These are phyloP conservation scores for Asterophora parasitica DNA, from an alignment of 768 basidiomycete genomes.

Conservation along the genomic window DNA sequence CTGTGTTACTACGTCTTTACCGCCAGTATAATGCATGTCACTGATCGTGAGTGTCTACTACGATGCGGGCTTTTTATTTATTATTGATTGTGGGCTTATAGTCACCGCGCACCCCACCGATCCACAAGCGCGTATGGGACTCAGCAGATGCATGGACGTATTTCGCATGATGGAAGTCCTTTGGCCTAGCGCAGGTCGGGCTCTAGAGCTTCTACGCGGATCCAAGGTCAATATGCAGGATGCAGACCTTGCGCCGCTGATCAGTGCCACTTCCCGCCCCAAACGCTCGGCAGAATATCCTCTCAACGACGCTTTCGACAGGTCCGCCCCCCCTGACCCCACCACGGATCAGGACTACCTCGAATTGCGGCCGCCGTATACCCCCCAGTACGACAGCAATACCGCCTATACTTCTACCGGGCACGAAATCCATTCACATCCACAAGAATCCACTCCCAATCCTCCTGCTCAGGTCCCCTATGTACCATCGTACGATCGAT, in stretches of 20 bases:
- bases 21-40: constrained; percentile 76
- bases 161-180: constrained; percentile 60
- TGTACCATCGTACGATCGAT: constrained; percentile 36
- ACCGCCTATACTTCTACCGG: constrained; percentile 9
- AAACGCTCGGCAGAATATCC: constrained; percentile 61
- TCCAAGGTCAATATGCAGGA: constrained; percentile 40
- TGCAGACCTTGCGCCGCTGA: constrained; percentile 17
- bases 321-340: constrained; percentile 1
- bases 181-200: constrained; percentile 77
- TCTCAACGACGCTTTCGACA: constrained; percentile 28
- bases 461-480: not conserved
- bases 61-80: constrained; percentile 1
- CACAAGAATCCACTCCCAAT: no score
- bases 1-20: constrained; percentile 78
- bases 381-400: constrained; percentile 10
- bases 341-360: constrained; percentile 12
- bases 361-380: constrained; percentile 16
- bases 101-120: constrained; percentile 64
- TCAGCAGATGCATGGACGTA: constrained; percentile 62
- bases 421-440: constrained; percentile 6
- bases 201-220: constrained; percentile 66
- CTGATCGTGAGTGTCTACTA: constrained; percentile 44
- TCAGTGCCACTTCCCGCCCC: constrained; percentile 30
- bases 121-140: constrained; percentile 62
- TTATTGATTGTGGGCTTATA: constrained; percentile 18